Evolutionary conservation across 345 rosid species (phyloP).

Genomic region (Camelina laxa): DNA sequence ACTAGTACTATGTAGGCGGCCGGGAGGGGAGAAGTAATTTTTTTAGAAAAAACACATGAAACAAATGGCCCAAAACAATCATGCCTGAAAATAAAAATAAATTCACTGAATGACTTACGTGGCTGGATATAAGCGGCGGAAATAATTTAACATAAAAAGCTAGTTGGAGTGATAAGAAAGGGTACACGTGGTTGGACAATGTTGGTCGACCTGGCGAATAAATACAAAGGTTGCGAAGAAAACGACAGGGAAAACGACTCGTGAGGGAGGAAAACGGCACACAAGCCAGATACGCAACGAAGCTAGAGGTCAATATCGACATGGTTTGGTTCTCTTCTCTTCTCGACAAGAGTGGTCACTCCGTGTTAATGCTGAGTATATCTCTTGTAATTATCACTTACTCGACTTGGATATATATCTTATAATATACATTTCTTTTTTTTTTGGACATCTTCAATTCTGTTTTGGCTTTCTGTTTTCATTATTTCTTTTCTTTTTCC

Average conservation of each 20-base stretch:
- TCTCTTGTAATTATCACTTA: constrained; percentile 28
- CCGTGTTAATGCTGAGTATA: constrained; percentile 1
- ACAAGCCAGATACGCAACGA: constrained; percentile 40
- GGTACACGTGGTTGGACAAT: constrained; percentile 36
- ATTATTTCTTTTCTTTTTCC: background rate
- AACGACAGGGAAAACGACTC: constrained; percentile 38
- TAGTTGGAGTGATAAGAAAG: constrained; percentile 36
- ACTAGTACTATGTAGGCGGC: background rate
- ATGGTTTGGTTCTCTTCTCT: background rate
- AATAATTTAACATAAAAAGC: background rate
- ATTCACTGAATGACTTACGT: constrained; percentile 24
- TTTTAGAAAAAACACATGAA: background rate
- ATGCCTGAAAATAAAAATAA: background rate
- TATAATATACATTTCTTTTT: background rate
- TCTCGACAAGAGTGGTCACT: constrained; percentile 25
- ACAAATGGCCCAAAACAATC: background rate
- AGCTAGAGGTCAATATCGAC: constrained; percentile 29
- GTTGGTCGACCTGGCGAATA: constrained; percentile 27
- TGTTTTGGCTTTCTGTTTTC: constrained; percentile 36
- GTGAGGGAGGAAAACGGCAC: constrained; percentile 39
- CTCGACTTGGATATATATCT: background rate
- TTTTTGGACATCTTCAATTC: constrained; percentile 13
- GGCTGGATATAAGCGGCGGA: constrained; percentile 27
- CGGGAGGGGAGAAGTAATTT: background rate
- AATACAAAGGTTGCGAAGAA: constrained; percentile 30